Percentiles rank a stretch among this genome's conserved stretches.
Evolutionary conservation across 2,329 filamentous ascomycete species (phyloP).

Genomic region (Fusarium tricinctum): DNA sequence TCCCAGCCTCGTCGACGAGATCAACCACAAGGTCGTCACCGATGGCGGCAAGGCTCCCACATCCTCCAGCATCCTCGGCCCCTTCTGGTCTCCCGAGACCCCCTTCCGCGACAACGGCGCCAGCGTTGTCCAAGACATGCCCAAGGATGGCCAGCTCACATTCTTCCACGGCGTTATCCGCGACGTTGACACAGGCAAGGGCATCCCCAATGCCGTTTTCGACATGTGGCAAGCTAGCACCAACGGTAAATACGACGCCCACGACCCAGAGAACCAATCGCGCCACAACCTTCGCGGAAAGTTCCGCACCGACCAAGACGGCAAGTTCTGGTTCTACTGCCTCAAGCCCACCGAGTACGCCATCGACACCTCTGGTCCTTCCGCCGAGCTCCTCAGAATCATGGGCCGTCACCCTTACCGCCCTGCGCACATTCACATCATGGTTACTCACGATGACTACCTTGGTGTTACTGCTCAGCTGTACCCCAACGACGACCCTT

Average conservation of each 20-base stretch:
- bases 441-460: conserved; percentile 74
- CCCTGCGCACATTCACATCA: conserved; percentile 66
- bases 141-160: conserved; percentile 70
- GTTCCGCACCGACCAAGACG: conserved; percentile 78
- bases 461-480: conserved; percentile 82
- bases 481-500: conserved; percentile 77
- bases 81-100: conserved; percentile 82
- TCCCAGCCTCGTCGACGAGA: conserved; percentile 59
- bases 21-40: conserved; percentile 73
- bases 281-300: conserved; percentile 83
- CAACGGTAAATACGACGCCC: conserved; percentile 83
- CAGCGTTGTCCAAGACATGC: conserved; percentile 74
- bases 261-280: conserved; percentile 78
- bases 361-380: conserved; percentile 73
- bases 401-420: conserved; percentile 65
- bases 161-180: conserved; percentile 78
- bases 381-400: conserved; percentile 58
- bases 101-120: conserved; percentile 78
- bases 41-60: conserved; percentile 74
- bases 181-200: conserved; percentile 75
- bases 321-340: conserved; percentile 81
- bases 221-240: conserved; percentile 84
- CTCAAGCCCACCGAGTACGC: conserved; percentile 81
- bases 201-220: conserved; percentile 76
- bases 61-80: conserved; percentile 81